phyloP scores from a whole-genome alignment of 2,329 filamentous ascomycete genomes.

The Botryotinia globosa region DNA sequence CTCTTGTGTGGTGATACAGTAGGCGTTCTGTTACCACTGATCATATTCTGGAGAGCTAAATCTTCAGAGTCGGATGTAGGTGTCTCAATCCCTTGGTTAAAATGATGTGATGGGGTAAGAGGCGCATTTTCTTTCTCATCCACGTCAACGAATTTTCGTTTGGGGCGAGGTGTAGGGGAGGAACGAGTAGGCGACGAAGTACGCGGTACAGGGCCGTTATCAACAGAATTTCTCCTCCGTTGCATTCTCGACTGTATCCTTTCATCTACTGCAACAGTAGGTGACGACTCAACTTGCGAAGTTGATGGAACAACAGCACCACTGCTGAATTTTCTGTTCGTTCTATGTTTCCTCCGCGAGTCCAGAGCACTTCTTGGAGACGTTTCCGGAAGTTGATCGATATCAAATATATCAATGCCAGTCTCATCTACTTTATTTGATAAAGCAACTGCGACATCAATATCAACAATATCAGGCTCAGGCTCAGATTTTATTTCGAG shows the following conservation, averaged over 20 bases:
- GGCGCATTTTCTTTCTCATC: slow-evolving; percentile 14
- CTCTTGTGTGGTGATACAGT: not conserved
- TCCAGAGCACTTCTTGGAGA: slow-evolving; percentile 17
- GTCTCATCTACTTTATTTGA: not conserved
- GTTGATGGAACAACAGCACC: slow-evolving; percentile 12
- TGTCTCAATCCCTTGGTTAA: not conserved
- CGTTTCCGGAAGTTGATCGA: slow-evolving; percentile 8
- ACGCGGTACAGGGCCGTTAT: not conserved
- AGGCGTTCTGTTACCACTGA: not conserved
- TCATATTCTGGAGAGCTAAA: not conserved
- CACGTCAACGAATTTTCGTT: slow-evolving; percentile 7
- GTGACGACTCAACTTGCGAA: slow-evolving; percentile 9
- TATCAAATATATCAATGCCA: slow-evolving; percentile 13
- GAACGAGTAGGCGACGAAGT: not conserved
- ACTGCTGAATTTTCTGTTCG: not conserved
- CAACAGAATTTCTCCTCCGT: not conserved
- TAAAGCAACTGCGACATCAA: not conserved
- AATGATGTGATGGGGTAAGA: not conserved
- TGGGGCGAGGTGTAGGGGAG: not conserved
- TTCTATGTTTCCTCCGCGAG: not conserved
- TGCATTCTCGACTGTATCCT: not conserved
- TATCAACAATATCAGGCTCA: not conserved
- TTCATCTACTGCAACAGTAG: not conserved
- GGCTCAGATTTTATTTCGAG: not conserved
- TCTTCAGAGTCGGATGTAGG: not conserved